A percentile compares a stretch with the other conserved stretches of the same genome.
Evolutionary conservation across 1,284 basidiomycete genomes (phyloP).

Genomic region (Sphagnurus paluster): DNA sequence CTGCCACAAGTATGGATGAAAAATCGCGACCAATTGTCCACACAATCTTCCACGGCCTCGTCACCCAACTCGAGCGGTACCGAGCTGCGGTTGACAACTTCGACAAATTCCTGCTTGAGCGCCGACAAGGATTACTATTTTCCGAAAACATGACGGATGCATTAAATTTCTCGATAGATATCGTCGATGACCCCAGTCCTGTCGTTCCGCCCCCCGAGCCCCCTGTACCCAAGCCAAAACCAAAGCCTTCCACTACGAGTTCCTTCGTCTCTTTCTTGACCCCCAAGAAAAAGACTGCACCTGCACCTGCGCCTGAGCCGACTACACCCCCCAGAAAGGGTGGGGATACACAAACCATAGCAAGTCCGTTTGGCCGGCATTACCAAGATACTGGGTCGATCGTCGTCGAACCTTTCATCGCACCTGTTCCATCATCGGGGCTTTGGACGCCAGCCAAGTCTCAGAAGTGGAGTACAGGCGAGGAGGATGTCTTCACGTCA

Average conservation of each 20-base stretch:
- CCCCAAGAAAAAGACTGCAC: slow-evolving; percentile 63
- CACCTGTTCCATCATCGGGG: slow-evolving; percentile 56
- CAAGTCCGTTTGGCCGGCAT: slow-evolving; percentile 84
- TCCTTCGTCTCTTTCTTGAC: slow-evolving; percentile 79
- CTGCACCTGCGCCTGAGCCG: slow-evolving; percentile 37
- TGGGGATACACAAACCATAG: slow-evolving; percentile 47
- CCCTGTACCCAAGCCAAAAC: slow-evolving; percentile 47
- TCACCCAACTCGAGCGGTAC: slow-evolving; percentile 79
- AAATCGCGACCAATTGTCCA: slow-evolving; percentile 76
- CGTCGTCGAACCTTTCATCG: slow-evolving; percentile 70
- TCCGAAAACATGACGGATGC: slow-evolving; percentile 94
- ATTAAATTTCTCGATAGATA: slow-evolving; percentile 69
- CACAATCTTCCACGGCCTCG: slow-evolving; percentile 75
- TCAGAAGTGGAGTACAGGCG: slow-evolving; percentile 52
- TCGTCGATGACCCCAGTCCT: slow-evolving; percentile 43
- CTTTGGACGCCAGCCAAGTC: slow-evolving; percentile 62
- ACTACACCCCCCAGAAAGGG: slow-evolving; percentile 41
- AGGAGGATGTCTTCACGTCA: slow-evolving; percentile 67
- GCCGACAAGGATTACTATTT: slow-evolving; percentile 88
- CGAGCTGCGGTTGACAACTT: slow-evolving; percentile 76
- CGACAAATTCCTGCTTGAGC: slow-evolving; percentile 82
- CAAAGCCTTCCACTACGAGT: slow-evolving; percentile 50
- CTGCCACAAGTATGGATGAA: slow-evolving; percentile 68
- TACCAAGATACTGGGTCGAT: slow-evolving; percentile 80
- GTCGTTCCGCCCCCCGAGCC: slow-evolving; percentile 23